A percentile compares a stretch with the other conserved stretches of the same genome.
Conservation (phyloP, 2,329 filamentous ascomycete genomes). For the Teratosphaeria viscida region DNA sequence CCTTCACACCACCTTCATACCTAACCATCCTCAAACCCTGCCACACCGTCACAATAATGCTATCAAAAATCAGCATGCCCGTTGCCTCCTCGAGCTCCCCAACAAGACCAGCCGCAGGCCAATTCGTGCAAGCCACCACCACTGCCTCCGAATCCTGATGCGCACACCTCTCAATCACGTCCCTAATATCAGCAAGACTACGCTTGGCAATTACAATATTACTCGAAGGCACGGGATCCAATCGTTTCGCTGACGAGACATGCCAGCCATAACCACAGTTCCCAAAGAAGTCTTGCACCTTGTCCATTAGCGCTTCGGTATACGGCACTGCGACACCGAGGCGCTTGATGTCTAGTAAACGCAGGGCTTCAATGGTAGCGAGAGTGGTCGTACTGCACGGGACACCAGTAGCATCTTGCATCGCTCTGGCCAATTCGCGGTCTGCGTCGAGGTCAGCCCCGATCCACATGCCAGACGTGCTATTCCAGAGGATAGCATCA, state of each 20-base stretch:
- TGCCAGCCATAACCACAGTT: slow-evolving; percentile 8
- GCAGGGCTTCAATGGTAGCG: slow-evolving; percentile 13
- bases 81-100: slow-evolving; percentile 22
- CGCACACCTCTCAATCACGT: slow-evolving; percentile 18
- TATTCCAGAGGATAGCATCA: slow-evolving; percentile 24
- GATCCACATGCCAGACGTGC: slow-evolving; percentile 23
- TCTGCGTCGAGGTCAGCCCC: slow-evolving; percentile 12
- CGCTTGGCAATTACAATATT: slow-evolving; percentile 13
- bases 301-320: slow-evolving; percentile 6
- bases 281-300: slow-evolving; percentile 10
- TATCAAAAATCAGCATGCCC: slow-evolving; percentile 23
- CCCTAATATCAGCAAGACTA: slow-evolving; percentile 12
- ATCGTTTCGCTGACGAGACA: slow-evolving; percentile 1
- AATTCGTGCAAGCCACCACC: slow-evolving; percentile 26
- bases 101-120: slow-evolving; percentile 20
- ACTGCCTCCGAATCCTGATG: slow-evolving; percentile 19
- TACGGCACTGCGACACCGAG: slow-evolving; percentile 15
- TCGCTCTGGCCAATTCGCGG: slow-evolving; percentile 6
- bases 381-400: slow-evolving; percentile 14
- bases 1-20: background rate
- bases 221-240: slow-evolving; percentile 6
- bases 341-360: slow-evolving; percentile 3
- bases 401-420: slow-evolving; percentile 9
- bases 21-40: slow-evolving; percentile 16
- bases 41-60: slow-evolving; percentile 26